Base-by-base conservation (phyloP, 805 yeast genomes). In the Yamadazyma insecticola region DNA sequence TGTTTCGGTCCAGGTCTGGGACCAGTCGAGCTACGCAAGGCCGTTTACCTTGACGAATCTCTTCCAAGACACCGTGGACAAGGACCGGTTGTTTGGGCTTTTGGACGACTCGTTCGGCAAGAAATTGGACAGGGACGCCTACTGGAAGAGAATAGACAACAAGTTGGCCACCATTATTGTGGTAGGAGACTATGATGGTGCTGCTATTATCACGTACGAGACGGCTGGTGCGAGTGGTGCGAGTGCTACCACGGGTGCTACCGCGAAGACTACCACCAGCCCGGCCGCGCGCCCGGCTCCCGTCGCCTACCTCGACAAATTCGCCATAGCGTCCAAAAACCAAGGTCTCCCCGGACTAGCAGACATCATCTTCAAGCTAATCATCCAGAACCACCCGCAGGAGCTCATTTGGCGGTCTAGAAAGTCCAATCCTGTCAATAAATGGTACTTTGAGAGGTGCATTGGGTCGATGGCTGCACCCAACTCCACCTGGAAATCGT, bases 261-360 rank as follows among this genome's bases (percentile, higher is more conserved):
- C n/a, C n/a, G n/a, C n/a, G n/a, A n/a, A n/a, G n/a, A n/a, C n/a
- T n/a, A n/a, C n/a, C n/a, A n/a, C n/a, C n/a, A n/a, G n/a, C n/a
- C n/a, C n/a, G n/a, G n/a, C n/a, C n/a, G n/a, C n/a, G n/a, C n/a
- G n/a, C n/a, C n/a, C n/a, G n/a, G n/a, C n/a, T n/a, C n/a, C n/a
- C n/a, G 69, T 87, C 19, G 85, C 96, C 0, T 92, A 92, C 44
- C 64, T 92, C 30, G 98, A 92, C 55, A 92, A 92, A 55, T 87
- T 92, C 62, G 97, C 97, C 0, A 95, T 92, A 9, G 70, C 84
- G 24, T 78, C 81, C 25, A 69, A 73, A 29, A 68, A 85, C 39
- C 97, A 92, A 56, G 97, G 98, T 1, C 76, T 92, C 0, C 79
- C 94, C 4, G 95, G 97, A 4, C 78, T 90, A 10, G 97, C 98